Percentiles rank a stretch among this genome's conserved stretches.
Evolutionary conservation across 768 basidiomycete species (phyloP).

Genomic region (Solioccasus polychromus): DNA sequence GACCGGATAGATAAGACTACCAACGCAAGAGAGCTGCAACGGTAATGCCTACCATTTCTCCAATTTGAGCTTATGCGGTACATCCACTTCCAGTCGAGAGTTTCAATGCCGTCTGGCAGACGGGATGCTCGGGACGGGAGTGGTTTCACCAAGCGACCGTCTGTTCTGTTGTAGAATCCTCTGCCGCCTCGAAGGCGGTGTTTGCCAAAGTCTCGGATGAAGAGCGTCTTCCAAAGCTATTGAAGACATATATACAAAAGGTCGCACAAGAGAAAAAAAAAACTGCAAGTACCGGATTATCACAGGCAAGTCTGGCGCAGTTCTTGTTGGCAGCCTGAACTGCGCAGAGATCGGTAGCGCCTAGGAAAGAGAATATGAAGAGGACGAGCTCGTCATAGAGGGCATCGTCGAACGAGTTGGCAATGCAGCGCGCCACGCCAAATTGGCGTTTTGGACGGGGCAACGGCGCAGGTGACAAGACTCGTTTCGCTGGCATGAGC

Average conservation of each 20-base stretch:
- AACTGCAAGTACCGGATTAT: constrained; percentile 52
- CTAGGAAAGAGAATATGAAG: constrained; percentile 69
- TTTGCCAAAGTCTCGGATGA: constrained; percentile 63
- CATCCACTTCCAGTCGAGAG: constrained; percentile 80
- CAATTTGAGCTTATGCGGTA: constrained; percentile 82
- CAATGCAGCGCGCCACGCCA: constrained; percentile 12
- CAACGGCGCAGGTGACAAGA: constrained; percentile 45
- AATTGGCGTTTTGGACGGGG: constrained; percentile 60
- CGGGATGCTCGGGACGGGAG: constrained; percentile 50
- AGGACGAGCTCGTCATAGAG: constrained; percentile 78
- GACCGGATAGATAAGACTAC: constrained; percentile 19
- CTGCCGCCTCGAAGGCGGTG: constrained; percentile 63
- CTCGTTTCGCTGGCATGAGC: constrained; percentile 40
- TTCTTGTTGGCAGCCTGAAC: constrained; percentile 60
- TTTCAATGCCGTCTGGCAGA: constrained; percentile 27
- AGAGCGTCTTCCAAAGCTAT: constrained; percentile 68
- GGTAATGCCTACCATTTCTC: constrained; percentile 57
- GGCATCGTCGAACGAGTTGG: constrained; percentile 48
- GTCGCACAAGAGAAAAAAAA: not conserved
- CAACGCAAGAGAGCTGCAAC: constrained; percentile 11
- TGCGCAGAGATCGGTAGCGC: constrained; percentile 64
- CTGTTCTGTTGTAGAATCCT: constrained; percentile 54
- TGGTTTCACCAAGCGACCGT: constrained; percentile 56
- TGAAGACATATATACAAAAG: not conserved
- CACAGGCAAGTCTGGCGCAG: constrained; percentile 64